Percentiles rank a stretch among this genome's conserved stretches.
phyloP scores from a whole-genome alignment of 345 rosid genomes.

The Crucihimalaya himalaica region DNA sequence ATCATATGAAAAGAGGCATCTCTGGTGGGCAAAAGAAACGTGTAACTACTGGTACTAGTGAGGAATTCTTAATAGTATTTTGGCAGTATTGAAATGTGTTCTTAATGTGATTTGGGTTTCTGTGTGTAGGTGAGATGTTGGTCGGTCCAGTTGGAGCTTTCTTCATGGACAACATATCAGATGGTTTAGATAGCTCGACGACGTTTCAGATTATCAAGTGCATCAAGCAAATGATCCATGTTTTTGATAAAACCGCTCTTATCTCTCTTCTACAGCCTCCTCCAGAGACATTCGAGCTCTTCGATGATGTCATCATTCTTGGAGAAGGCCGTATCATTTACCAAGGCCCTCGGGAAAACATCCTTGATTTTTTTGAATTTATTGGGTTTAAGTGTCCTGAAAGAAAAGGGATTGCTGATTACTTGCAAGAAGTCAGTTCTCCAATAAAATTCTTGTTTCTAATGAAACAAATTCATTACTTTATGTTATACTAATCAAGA shows the following conservation, averaged over 20 bases:
- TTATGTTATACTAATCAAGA: neutral
- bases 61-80: neutral
- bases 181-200: constrained; percentile 82
- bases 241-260: constrained; percentile 59
- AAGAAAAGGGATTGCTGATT: constrained; percentile 79
- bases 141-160: constrained; percentile 69
- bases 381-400: constrained; percentile 77
- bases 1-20: constrained; percentile 63
- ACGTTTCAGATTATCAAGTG: constrained; percentile 66
- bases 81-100: neutral
- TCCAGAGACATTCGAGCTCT: constrained; percentile 73
- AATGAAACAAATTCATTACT: neutral
- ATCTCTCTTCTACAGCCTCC: constrained; percentile 87
- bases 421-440: constrained; percentile 72
- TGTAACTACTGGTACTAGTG: constrained; percentile 60
- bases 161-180: constrained; percentile 82
- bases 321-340: constrained; percentile 69
- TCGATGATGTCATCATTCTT: constrained; percentile 69
- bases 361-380: constrained; percentile 56
- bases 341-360: constrained; percentile 67
- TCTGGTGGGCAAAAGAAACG: constrained; percentile 78
- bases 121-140: constrained; percentile 63
- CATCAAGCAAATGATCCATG: constrained; percentile 56
- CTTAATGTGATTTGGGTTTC: neutral
- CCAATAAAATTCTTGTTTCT: neutral